Evolutionary conservation across 164 flowering plant genomes (phyloP).

Genomic region (Aristolochia fimbriata): DNA sequence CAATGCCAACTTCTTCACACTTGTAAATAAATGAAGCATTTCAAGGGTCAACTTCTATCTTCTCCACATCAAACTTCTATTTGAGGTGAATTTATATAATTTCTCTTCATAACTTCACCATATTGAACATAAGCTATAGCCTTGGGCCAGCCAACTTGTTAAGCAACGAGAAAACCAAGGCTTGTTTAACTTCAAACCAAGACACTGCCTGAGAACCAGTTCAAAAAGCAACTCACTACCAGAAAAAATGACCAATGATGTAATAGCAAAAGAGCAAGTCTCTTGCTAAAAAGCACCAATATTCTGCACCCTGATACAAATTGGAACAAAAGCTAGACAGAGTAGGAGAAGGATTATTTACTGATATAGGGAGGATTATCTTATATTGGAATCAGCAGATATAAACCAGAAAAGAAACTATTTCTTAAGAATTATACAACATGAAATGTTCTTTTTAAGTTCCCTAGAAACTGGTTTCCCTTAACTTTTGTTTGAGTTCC

Average conservation of each 20-base stretch:
- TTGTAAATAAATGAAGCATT: constrained; percentile 11
- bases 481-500: too few relatives aligned
- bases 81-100: constrained; percentile 32
- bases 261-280: constrained; percentile 7
- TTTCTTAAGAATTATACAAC: too few relatives aligned
- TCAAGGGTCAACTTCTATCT: constrained; percentile 44
- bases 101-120: constrained; percentile 46
- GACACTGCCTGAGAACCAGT: constrained; percentile 79
- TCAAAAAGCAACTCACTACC: constrained; percentile 42
- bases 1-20: constrained; percentile 42
- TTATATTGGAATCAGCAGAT: too few relatives aligned
- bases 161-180: constrained; percentile 55
- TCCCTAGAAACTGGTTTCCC: too few relatives aligned
- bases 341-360: too few relatives aligned
- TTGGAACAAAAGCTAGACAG: not conserved
- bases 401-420: too few relatives aligned
- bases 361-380: too few relatives aligned
- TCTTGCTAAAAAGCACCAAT: not conserved
- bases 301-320: not conserved
- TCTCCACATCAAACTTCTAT: constrained; percentile 63
- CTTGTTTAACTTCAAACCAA: constrained; percentile 84
- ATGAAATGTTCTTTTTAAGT: too few relatives aligned
- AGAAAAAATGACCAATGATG: constrained; percentile 13
- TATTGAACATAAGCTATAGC: constrained; percentile 32
- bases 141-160: constrained; percentile 43